Evolutionary conservation across 1,139 yeast genomes (phyloP), one percentile per base, ranked within the genome.

Genomic region (Ashbya aceris): DNA sequence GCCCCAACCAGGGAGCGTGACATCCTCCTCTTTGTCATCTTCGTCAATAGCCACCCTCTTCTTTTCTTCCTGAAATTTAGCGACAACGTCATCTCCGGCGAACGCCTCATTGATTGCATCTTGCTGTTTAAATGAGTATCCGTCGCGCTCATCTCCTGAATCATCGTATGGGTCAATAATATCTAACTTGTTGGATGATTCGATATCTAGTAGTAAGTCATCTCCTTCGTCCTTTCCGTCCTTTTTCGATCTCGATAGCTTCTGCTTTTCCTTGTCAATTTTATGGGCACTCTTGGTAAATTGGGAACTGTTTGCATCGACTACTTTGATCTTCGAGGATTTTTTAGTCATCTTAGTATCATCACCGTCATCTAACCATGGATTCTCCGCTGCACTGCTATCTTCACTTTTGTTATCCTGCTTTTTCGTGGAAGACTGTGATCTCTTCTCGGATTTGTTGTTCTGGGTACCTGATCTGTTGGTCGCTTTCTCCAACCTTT

Each of bases 1-100:
- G 39, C 91, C 91, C 97, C 98, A 91, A 2, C 98, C 98, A 2
- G 97, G 97, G 40, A 89, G 65, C 0, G 95, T 82, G 41, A 81
- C 66, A 59, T 89, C 96, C 47, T 82, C 81, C 54, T 81, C 87
- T 59, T 85, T 74, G 61, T 91, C 96, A 46, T 78, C 97, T 63
- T 91, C 97, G 38, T 83, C 91, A 40, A 68, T 73, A 6, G 74
- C 69, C n/a, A 74, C 74, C 50, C 75, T 71, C 45, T 69, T 69
- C 66, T 91, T 91, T 52, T 84, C 95, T 17, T 72, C 77, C 47
- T 74, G 75, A 58, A 87, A 87, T 51, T 87, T 95, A 13, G 74
- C 73, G 14, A 81, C 82, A 36, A 79, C 81, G 58, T 91, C 93
- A 64, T 91, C 99, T 20, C 97, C 97, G 2, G 96, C 97, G 70